Conservation (phyloP, 371 early-diverging fungal genomes). For the Zychaea mexicana region DNA sequence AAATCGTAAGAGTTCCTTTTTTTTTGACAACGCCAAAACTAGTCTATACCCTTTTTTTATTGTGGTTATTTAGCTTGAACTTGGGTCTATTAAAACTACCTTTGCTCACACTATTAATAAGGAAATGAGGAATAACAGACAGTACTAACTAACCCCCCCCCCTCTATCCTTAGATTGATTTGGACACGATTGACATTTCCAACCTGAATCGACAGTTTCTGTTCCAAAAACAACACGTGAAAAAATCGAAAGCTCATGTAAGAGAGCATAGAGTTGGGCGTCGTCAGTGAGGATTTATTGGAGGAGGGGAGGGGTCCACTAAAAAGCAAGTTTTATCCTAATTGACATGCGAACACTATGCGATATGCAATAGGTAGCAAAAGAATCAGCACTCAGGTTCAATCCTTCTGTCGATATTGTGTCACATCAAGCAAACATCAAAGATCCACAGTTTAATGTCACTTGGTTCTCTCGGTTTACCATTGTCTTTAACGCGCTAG, state of each 20-base stretch:
- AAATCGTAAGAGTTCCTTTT: constrained; percentile 57
- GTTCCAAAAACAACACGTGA: constrained; percentile 93
- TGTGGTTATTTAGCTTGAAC: background rate
- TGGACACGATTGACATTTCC: constrained; percentile 98
- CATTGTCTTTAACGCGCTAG: constrained; percentile 97
- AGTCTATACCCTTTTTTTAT: background rate
- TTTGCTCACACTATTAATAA: too few species aligned
- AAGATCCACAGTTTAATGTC: constrained; percentile 78
- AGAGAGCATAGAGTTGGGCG: too few species aligned
- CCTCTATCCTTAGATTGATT: constrained; percentile 74
- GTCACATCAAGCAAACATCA: constrained; percentile 86
- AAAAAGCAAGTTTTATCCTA: background rate
- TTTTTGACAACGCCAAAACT: background rate
- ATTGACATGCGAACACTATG: background rate
- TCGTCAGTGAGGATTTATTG: too few species aligned
- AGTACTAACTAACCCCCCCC: background rate
- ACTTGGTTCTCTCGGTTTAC: constrained; percentile 93
- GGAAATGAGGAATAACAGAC: too few species aligned
- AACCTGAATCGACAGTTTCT: constrained; percentile 99
- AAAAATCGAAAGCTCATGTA: constrained; percentile 90
- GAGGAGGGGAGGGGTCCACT: too few species aligned
- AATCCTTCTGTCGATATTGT: constrained; percentile 78
- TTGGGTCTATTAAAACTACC: too few species aligned
- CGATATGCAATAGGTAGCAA: constrained; percentile 61
- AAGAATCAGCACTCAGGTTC: constrained; percentile 79